A percentile compares a stretch with the other conserved stretches of the same genome.
phyloP scores from a whole-genome alignment of 768 basidiomycete genomes.

The Astraeus odoratus region DNA sequence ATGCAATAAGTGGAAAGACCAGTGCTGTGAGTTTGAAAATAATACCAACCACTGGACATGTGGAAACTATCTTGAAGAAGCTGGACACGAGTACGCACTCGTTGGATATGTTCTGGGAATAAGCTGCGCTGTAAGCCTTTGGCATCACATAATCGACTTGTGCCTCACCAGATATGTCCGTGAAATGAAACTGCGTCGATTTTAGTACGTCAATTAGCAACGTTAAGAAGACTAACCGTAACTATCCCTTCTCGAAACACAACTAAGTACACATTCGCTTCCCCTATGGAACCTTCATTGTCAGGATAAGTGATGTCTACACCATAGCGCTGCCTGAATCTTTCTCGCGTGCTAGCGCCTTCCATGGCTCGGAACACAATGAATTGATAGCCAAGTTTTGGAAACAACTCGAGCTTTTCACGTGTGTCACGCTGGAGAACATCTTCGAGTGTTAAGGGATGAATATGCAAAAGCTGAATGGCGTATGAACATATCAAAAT shows the following conservation, averaged over 20 bases:
- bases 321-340: constrained; percentile 26
- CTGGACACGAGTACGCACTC: constrained; percentile 65
- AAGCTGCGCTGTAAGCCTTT: constrained; percentile 4
- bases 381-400: constrained; percentile 88
- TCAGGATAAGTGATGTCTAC: constrained; percentile 21
- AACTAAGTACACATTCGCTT: constrained; percentile 81
- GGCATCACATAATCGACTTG: not conserved
- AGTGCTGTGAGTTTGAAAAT: not conserved
- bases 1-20: not conserved
- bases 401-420: constrained; percentile 86
- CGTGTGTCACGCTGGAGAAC: constrained; percentile 86
- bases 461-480: constrained; percentile 78
- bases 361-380: constrained; percentile 82
- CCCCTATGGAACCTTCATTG: constrained; percentile 49
- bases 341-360: constrained; percentile 38
- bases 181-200: constrained; percentile 72
- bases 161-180: constrained; percentile 60
- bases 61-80: constrained; percentile 53
- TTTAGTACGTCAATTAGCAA: not conserved
- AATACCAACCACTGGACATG: constrained; percentile 62
- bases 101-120: constrained; percentile 61
- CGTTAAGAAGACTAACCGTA: constrained; percentile 38
- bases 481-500: not conserved
- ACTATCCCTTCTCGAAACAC: constrained; percentile 88
- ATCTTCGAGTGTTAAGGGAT: constrained; percentile 91